Conservation (phyloP, 2,329 filamentous ascomycete species). For the Ceratocystis huliohia region DNA sequence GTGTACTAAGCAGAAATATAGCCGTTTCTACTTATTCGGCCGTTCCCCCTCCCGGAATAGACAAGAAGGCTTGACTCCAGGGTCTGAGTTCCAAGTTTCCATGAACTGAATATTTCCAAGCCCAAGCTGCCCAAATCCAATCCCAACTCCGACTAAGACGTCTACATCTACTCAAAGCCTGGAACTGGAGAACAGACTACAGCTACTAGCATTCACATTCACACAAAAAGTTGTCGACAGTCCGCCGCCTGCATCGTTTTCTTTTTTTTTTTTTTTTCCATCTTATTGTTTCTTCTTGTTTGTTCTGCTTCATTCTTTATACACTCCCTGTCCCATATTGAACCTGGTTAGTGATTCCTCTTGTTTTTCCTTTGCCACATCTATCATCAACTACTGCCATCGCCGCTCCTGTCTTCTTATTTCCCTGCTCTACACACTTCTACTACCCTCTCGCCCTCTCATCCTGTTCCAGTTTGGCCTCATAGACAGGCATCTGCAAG, state of each 20-base stretch:
- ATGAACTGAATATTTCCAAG: not conserved
- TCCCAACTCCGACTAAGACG: conserved; percentile 1
- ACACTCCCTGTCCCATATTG: conserved; percentile 2
- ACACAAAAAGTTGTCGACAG: conserved; percentile 2
- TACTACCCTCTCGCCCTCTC: not conserved
- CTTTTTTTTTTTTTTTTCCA: not conserved
- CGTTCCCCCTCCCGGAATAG: conserved; percentile 10
- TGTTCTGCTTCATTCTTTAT: conserved; percentile 8
- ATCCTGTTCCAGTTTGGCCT: not conserved
- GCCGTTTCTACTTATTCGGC: conserved; percentile 9
- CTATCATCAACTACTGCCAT: not conserved
- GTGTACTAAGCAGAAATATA: not conserved
- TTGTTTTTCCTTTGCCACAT: conserved; percentile 3
- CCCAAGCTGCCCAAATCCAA: not conserved
- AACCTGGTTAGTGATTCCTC: conserved; percentile 8
- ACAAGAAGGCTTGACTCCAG: conserved; percentile 6
- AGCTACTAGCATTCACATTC: conserved; percentile 3
- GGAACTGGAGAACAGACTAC: not conserved
- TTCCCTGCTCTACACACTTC: not conserved
- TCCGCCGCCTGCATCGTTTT: not conserved
- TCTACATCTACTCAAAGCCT: not conserved
- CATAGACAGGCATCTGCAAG: conserved; percentile 4
- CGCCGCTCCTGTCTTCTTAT: not conserved
- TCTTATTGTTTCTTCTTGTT: not conserved
- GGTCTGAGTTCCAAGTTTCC: conserved; percentile 4